Conservation (phyloP, 2,329 filamentous ascomycete genomes). For the Aspergillus sp. region DNA sequence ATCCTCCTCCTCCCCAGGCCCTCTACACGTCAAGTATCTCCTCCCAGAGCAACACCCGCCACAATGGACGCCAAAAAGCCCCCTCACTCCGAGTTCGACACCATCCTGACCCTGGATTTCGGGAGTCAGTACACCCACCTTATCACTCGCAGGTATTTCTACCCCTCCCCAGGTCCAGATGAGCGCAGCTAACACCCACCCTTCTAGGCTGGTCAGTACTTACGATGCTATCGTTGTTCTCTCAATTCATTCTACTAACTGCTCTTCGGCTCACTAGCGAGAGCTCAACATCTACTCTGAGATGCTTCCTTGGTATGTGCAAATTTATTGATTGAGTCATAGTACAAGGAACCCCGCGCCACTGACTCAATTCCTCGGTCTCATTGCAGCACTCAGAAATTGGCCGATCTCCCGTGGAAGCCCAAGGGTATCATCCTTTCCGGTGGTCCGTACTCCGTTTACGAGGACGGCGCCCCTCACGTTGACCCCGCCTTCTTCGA, state of each 20-base stretch:
- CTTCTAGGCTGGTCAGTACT: neutral
- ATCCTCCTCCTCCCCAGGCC: neutral
- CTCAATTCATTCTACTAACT: conserved; percentile 73
- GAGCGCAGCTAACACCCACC: neutral
- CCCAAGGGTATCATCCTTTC: conserved; percentile 68
- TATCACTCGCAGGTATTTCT: conserved; percentile 14
- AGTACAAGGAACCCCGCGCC: neutral
- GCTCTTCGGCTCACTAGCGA: conserved; percentile 59
- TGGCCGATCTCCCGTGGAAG: conserved; percentile 72
- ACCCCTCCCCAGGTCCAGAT: neutral
- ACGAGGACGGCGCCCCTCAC: conserved; percentile 73
- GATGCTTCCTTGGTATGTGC: conserved; percentile 66
- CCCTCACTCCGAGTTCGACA: conserved; percentile 50
- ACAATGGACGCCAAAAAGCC: neutral
- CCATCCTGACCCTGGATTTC: conserved; percentile 71
- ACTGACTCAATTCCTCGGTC: neutral
- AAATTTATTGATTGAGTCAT: neutral
- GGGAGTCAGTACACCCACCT: conserved; percentile 41
- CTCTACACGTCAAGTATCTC: neutral
- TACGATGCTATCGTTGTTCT: conserved; percentile 26
- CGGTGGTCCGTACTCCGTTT: conserved; percentile 70
- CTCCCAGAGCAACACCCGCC: neutral
- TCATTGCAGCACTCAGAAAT: conserved; percentile 64
- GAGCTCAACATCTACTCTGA: conserved; percentile 81
- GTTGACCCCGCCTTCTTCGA: conserved; percentile 81